Base-by-base conservation (phyloP, 306 rosid genomes). In the Betula pendula region DNA sequence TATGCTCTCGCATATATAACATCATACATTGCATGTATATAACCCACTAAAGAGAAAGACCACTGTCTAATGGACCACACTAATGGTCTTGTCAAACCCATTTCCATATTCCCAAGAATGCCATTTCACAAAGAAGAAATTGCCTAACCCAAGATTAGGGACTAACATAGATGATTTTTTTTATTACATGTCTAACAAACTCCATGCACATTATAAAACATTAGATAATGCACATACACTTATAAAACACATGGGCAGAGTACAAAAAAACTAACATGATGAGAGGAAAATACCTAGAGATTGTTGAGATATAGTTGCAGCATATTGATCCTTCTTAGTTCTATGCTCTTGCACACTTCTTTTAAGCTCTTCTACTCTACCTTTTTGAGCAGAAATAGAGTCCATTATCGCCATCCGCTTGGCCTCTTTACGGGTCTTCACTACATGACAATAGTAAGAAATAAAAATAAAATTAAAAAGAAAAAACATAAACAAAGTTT, bases 361-460 rank as follows among this genome's bases (percentile, higher is more conserved):
- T 52, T 79, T 88, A 19, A 92, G 88, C 49, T 80, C 74, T 60
- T 86, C 93, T 38, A 81, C 76, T 75, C 90, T 88, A 55, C 86
- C 75, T 80, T 81, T 90, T 44, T 84, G 81, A 79, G 91, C 86
- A 42, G 76, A 87, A 88, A 92, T 69, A 45, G 90, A 87, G 42
- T 95, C 96, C 77, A 77, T 60, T 84, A 89, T 43, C 2, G 90
- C 89, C 89, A 92, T 86, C 43, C 93, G 88, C 60, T 82, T 89
- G 25, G 91, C 97, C 85, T 92, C 97, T 82, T 79, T 90, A 51
- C 93, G 95, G 31, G 94, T 89, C 87, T 90, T 90, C 60, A 79
- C 97, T 95, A 83, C 74, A 79, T 12, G 27, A 81, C 48, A 67
- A 55, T 42, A 75, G 72, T 66, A 48, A 42, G 55, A 63, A 70